phyloP scores from a whole-genome alignment of 2,329 filamentous ascomycete genomes.

The Alternaria sp. region DNA sequence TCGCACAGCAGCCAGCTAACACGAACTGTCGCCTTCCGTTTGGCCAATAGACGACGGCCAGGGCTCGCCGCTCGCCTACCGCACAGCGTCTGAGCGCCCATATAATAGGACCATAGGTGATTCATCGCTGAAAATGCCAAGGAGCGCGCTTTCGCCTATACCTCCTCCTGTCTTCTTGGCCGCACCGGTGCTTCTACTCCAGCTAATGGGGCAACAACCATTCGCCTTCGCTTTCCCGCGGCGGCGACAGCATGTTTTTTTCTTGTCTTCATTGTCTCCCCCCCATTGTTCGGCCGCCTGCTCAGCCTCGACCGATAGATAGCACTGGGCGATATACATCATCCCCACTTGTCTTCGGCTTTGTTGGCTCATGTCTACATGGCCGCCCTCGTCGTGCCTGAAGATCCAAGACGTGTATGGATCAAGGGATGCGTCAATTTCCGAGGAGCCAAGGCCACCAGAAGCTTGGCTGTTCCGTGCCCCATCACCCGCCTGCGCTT shows the following conservation, averaged over 20 bases:
- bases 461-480: slow-evolving; percentile 25
- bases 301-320: slow-evolving; percentile 22
- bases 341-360: slow-evolving; percentile 14
- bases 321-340: slow-evolving; percentile 5
- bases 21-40: slow-evolving; percentile 12
- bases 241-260: slow-evolving; percentile 8
- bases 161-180: slow-evolving; percentile 20
- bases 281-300: slow-evolving; percentile 4
- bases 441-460: slow-evolving; percentile 17
- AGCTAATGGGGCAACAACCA: slow-evolving; percentile 14
- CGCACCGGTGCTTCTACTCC: slow-evolving; percentile 2
- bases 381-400: slow-evolving; percentile 18
- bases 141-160: neutral
- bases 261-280: neutral
- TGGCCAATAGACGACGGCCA: slow-evolving; percentile 30
- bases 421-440: slow-evolving; percentile 21
- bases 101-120: slow-evolving; percentile 13
- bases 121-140: slow-evolving; percentile 1
- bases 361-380: slow-evolving; percentile 6
- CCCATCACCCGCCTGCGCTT: slow-evolving; percentile 11
- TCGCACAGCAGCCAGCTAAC: neutral
- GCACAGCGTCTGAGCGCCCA: slow-evolving; percentile 30
- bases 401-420: slow-evolving; percentile 11
- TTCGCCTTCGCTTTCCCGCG: slow-evolving; percentile 16
- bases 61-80: slow-evolving; percentile 18